Base-by-base conservation (phyloP, 2,329 filamentous ascomycete species). In the Aspergillus sp. region DNA sequence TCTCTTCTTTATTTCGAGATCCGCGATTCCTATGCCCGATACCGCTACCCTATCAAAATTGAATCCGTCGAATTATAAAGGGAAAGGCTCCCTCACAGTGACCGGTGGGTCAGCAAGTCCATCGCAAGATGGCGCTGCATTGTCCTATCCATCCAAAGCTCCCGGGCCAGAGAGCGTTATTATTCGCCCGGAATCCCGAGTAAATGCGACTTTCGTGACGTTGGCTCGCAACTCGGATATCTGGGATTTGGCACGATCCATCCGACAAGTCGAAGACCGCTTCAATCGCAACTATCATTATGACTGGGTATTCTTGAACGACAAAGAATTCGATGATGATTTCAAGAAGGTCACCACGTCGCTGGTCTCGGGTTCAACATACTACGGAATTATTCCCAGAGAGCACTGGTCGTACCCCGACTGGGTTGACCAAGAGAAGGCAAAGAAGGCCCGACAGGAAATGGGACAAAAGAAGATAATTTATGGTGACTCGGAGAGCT, bases 281-380 rank as follows among this genome's bases (percentile, higher is more conserved):
- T 98, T 98, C 82, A 98, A 98, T 75, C 83, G 84, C 62, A 87
- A 91, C 62, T 97, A 87, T 76, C 85, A 95, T 75, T 98, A 98
- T 73, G 91, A 97, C 67, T 98, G 94, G 94, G 91, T 98, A 46
- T 98, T 98, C 74, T 76, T 98, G 53, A 98, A 98, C 72, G 93
- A 98, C 67, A 83, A 90, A 68, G 88, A 90, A 0, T 98, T 98
- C 63, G 87, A 95, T 65, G 86, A 88, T 3, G 84, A 83, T 7
- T 98, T 98, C 79, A 97, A 90, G 71, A 91, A 89, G 70, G 79
- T 97, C 56, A 98, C 93, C 3, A 80, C 80, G 4, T 84, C 89
- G 1, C 80, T 98, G 33, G 86, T 94, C n/a, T 97, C 91, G 10
- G 93, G 93, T 49, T 95, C 82, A 60, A 90, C 93, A 41, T 82